A percentile compares a stretch with the other conserved stretches of the same genome.
These are phyloP conservation scores for Eragrostis nindensis DNA, from an alignment of 176 grass and related monocot species.

Conservation along the genomic window DNA sequence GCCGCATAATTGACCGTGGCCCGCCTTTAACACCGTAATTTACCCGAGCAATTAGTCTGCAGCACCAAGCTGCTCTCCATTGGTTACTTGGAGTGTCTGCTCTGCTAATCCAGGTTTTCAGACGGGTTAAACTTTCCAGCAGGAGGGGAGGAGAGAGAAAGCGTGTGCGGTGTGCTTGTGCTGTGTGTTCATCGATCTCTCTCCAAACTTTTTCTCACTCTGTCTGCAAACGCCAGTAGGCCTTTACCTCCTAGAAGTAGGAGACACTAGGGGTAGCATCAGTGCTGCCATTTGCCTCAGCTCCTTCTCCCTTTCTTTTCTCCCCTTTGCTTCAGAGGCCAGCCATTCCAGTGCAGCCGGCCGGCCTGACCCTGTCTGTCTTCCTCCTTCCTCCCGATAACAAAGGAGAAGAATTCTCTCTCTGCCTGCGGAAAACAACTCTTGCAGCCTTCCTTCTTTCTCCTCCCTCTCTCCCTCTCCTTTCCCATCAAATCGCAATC, in stretches of 20 bases:
- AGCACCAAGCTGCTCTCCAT: neutral
- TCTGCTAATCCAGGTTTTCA: neutral
- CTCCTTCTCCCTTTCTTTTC: neutral
- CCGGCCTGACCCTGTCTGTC: neutral
- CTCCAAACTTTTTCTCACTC: slow-evolving; percentile 19
- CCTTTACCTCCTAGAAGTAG: slow-evolving; percentile 50
- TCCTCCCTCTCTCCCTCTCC: neutral
- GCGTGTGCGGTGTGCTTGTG: too few species aligned
- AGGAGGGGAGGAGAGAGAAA: neutral
- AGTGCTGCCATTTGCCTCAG: slow-evolving; percentile 23
- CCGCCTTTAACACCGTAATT: too few species aligned
- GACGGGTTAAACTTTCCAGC: neutral
- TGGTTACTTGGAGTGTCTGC: neutral
- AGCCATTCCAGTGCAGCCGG: slow-evolving; percentile 29
- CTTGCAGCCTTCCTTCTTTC: slow-evolving; percentile 14
- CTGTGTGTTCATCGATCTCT: neutral
- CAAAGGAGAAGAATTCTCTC: neutral
- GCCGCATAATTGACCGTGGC: neutral
- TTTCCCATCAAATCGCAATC: slow-evolving; percentile 71
- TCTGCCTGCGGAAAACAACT: slow-evolving; percentile 1
- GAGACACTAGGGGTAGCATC: slow-evolving; percentile 32
- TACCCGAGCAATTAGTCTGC: neutral
- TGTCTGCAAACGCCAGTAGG: slow-evolving; percentile 21
- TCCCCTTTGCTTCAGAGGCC: slow-evolving; percentile 43
- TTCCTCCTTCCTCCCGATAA: neutral